Conservation (phyloP, 2,329 filamentous ascomycete genomes). For the Nemania sp. region DNA sequence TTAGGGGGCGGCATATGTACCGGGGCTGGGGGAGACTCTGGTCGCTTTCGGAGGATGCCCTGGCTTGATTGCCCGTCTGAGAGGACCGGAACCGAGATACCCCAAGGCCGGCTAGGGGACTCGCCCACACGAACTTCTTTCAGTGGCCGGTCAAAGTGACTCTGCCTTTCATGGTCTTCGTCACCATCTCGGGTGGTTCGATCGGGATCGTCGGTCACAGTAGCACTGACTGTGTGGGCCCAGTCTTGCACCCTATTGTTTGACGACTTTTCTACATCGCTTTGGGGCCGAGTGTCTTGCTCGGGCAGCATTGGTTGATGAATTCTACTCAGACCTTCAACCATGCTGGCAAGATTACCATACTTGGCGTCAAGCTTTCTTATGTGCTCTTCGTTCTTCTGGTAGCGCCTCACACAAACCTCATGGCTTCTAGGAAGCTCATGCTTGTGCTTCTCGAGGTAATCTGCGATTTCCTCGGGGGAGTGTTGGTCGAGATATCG, state of each 20-base stretch:
- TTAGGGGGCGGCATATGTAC: constrained; percentile 52
- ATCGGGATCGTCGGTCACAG: constrained; percentile 44
- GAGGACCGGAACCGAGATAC: constrained; percentile 44
- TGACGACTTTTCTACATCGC: constrained; percentile 56
- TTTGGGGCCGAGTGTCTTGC: constrained; percentile 51
- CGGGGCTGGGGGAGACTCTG: constrained; percentile 61
- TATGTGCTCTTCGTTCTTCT: constrained; percentile 83
- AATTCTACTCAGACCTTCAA: constrained; percentile 83
- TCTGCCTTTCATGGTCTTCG: constrained; percentile 64
- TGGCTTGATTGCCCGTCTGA: constrained; percentile 43
- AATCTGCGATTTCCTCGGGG: constrained; percentile 88
- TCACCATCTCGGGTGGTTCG: constrained; percentile 46
- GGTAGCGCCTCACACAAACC: constrained; percentile 87
- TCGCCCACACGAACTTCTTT: constrained; percentile 93
- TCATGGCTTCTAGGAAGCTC: constrained; percentile 92
- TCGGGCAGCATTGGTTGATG: constrained; percentile 84
- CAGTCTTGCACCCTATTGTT: constrained; percentile 81
- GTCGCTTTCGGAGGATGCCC: constrained; percentile 46
- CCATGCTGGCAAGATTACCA: constrained; percentile 90
- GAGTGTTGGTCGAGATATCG: constrained; percentile 91
- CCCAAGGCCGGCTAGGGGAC: constrained; percentile 77
- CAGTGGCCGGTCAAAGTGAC: constrained; percentile 81
- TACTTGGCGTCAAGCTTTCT: constrained; percentile 93
- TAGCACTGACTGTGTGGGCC: constrained; percentile 74
- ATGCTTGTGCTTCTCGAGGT: constrained; percentile 94